Conservation (phyloP, 1,139 yeast genomes). For the Geotrichum carabidarum region DNA sequence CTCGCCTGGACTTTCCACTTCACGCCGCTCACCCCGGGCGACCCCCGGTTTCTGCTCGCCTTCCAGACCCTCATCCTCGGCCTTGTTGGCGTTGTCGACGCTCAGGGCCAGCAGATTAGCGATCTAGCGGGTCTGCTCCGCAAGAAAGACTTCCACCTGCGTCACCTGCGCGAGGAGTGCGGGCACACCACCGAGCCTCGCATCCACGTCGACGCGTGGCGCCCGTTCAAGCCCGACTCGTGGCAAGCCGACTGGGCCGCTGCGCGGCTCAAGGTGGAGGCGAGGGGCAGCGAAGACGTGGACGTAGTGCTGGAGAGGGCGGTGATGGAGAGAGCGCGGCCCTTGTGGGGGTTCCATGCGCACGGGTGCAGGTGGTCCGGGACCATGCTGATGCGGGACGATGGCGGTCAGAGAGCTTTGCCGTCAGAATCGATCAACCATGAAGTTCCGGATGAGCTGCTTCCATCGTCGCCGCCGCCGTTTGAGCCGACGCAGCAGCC, state of each 20-base stretch:
- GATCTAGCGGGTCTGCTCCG: conserved; percentile 10
- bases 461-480: not conserved
- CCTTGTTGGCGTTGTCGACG: conserved; percentile 12
- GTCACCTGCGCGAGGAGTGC: conserved; percentile 11
- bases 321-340: not conserved
- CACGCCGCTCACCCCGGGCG: not conserved
- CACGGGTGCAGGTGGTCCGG: not conserved
- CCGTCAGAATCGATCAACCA: not conserved
- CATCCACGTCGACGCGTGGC: conserved; percentile 7
- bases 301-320: not conserved
- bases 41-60: not conserved
- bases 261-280: not conserved
- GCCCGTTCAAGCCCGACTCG: conserved; percentile 3
- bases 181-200: conserved; percentile 1
- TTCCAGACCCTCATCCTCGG: conserved; percentile 14
- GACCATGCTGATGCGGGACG: not conserved
- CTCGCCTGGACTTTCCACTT: conserved; percentile 7
- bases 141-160: conserved; percentile 14
- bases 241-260: conserved; percentile 2
- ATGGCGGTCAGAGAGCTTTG: not conserved
- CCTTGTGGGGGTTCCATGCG: conserved; percentile 11
- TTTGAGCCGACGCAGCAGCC: not conserved
- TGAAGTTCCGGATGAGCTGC: not conserved
- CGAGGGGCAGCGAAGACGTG: not conserved
- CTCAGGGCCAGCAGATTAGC: conserved; percentile 9